Percentiles rank a stretch among this genome's conserved stretches.
Conservation (phyloP, 768 basidiomycete genomes). For the Lactifluus pinguis region DNA sequence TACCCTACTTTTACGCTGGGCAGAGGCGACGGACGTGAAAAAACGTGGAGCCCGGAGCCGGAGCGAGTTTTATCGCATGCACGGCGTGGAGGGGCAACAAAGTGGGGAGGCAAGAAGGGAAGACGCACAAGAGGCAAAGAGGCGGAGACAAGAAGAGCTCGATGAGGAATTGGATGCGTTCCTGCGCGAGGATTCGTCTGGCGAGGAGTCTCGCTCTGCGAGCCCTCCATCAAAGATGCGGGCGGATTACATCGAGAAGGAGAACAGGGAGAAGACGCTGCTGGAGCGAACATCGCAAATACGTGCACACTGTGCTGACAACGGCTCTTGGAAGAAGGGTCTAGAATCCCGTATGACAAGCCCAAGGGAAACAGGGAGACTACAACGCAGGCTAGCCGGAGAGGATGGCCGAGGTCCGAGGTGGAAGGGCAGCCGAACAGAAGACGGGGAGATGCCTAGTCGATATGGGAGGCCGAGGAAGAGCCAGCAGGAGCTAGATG, state of each 20-base stretch:
- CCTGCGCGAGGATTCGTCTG: slow-evolving; percentile 38
- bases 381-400: slow-evolving; percentile 19
- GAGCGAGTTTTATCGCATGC: slow-evolving; percentile 73
- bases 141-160: slow-evolving; percentile 34
- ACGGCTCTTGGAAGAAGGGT: slow-evolving; percentile 28
- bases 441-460: slow-evolving; percentile 24
- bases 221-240: slow-evolving; percentile 56
- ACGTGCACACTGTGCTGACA: slow-evolving; percentile 30
- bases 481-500: slow-evolving; percentile 72
- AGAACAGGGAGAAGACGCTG: slow-evolving; percentile 33
- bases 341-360: slow-evolving; percentile 33
- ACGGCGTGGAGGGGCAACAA: slow-evolving; percentile 59
- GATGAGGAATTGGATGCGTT: slow-evolving; percentile 67
- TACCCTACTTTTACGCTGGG: slow-evolving; percentile 67
- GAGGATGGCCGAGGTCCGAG: background rate
- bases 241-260: slow-evolving; percentile 48
- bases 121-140: slow-evolving; percentile 21
- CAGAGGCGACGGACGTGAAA: slow-evolving; percentile 62
- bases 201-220: slow-evolving; percentile 19
- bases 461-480: slow-evolving; percentile 35
- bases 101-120: slow-evolving; percentile 24
- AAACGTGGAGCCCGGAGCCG: slow-evolving; percentile 62
- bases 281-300: slow-evolving; percentile 47
- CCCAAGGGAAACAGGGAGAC: slow-evolving; percentile 19
- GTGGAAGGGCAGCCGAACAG: slow-evolving; percentile 8